Evolutionary conservation across 148 eudicot species (phyloP).

Genomic region (Spergularia marina): DNA sequence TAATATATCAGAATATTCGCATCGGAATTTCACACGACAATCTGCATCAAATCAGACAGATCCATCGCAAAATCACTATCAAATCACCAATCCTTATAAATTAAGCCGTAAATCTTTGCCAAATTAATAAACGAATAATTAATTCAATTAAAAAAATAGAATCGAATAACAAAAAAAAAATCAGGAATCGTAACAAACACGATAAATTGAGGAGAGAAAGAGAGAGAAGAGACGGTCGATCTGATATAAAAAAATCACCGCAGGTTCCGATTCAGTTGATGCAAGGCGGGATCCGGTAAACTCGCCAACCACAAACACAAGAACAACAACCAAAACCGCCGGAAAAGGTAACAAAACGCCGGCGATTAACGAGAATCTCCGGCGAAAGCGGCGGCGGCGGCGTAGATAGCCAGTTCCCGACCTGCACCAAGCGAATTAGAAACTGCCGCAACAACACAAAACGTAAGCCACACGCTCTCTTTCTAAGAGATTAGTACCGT

Average conservation of each 20-base stretch:
- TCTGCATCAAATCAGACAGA: background rate
- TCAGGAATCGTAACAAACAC: background rate
- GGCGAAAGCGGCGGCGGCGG: background rate
- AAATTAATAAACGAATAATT: constrained; percentile 14
- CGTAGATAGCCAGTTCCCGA: constrained; percentile 61
- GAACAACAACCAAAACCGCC: background rate
- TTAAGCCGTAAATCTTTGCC: background rate
- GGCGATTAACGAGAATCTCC: background rate
- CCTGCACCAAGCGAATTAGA: constrained; percentile 99
- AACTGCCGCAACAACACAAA: constrained; percentile 43
- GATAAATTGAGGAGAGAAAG: background rate
- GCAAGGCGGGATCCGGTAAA: constrained; percentile 60
- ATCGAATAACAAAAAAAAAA: background rate
- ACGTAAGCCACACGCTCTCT: background rate
- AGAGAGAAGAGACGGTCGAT: background rate
- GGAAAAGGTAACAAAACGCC: background rate
- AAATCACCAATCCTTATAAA: too few species aligned
- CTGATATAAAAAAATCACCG: constrained; percentile 21
- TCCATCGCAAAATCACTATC: background rate
- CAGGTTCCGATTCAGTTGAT: constrained; percentile 72
- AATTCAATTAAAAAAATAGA: background rate
- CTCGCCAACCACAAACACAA: constrained; percentile 10
- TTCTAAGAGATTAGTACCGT: background rate
- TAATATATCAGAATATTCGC: background rate
- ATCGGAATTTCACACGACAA: too few species aligned